Evolutionary conservation across 306 rosid genomes (phyloP).

Genomic region (Urtica urens): DNA sequence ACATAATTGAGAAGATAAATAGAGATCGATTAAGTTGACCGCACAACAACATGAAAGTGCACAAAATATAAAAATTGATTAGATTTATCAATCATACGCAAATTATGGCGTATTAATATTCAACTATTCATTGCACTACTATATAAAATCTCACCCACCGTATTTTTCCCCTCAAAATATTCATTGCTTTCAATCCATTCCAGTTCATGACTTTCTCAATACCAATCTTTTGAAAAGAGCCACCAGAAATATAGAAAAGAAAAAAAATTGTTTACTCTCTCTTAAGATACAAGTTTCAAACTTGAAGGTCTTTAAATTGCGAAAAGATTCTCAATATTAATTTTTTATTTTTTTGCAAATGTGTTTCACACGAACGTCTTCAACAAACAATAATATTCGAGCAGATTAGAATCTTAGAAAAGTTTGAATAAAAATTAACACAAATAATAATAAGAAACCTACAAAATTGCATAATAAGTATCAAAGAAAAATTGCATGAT

Average conservation of each 20-base stretch:
- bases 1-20: background rate
- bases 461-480: constrained; percentile 5
- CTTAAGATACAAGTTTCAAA: background rate
- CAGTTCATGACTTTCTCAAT: constrained; percentile 20
- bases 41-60: constrained; percentile 1
- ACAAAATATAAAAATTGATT: background rate
- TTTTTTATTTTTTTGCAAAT: background rate
- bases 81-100: constrained; percentile 13
- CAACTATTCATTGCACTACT: background rate
- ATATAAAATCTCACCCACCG: background rate
- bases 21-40: constrained; percentile 7
- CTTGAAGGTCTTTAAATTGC: background rate
- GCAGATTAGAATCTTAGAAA: background rate
- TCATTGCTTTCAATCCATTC: constrained; percentile 20
- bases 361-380: too few species aligned
- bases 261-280: background rate
- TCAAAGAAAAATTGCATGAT: background rate
- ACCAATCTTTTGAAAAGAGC: background rate
- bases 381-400: too few species aligned
- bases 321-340: too few species aligned
- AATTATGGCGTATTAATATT: constrained; percentile 4
- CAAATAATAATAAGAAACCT: background rate
- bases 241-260: background rate
- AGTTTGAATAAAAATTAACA: background rate
- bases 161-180: constrained; percentile 2